phyloP scores from a whole-genome alignment of 2,329 filamentous ascomycete genomes.

The Fusarium algeriense region DNA sequence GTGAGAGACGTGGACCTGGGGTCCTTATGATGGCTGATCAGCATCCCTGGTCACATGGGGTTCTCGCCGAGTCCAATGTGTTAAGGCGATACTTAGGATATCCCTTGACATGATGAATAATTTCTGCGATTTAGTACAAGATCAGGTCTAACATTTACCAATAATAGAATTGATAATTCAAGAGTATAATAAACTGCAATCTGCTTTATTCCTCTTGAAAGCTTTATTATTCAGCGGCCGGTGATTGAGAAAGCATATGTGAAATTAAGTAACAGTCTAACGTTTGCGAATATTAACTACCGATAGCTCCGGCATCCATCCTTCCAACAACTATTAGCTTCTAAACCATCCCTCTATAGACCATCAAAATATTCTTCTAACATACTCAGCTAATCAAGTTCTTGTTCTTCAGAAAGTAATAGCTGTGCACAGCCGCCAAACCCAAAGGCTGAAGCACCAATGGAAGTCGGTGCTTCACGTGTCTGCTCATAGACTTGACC shows the following conservation, averaged over 20 bases:
- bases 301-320: neutral
- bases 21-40: slow-evolving; percentile 43
- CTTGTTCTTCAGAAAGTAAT: slow-evolving; percentile 44
- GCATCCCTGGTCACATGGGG: slow-evolving; percentile 43
- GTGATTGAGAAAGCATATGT: too few relatives aligned
- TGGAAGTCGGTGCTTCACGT: slow-evolving; percentile 50
- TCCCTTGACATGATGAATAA: too few relatives aligned
- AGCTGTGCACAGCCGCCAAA: slow-evolving; percentile 46
- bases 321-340: neutral
- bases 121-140: too few relatives aligned
- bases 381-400: slow-evolving; percentile 18
- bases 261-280: slow-evolving; percentile 31
- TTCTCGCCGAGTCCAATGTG: neutral
- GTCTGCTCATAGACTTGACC: slow-evolving; percentile 51
- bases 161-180: neutral
- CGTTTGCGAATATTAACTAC: neutral
- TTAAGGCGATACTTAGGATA: slow-evolving; percentile 7
- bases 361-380: neutral
- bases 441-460: slow-evolving; percentile 50
- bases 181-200: too few relatives aligned
- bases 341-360: neutral
- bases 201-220: too few relatives aligned
- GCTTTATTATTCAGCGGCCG: too few relatives aligned
- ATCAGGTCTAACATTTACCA: accelerated
- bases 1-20: slow-evolving; percentile 12